phyloP scores from a whole-genome alignment of 2,329 filamentous ascomycete genomes.

The Neopestalotiopsis clavispora region DNA sequence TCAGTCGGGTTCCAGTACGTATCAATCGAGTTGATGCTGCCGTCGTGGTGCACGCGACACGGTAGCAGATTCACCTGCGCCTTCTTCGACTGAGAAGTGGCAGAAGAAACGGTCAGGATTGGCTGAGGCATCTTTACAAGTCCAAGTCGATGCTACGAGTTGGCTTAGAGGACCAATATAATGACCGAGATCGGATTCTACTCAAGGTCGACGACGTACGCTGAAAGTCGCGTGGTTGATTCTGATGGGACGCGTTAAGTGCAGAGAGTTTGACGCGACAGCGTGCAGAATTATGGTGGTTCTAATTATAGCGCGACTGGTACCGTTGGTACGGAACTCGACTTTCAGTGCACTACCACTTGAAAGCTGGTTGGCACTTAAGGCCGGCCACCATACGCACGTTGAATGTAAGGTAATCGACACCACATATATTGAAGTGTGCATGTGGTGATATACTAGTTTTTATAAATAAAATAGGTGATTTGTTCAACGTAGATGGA shows the following conservation, averaged over 20 bases:
- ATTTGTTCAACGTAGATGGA: no score
- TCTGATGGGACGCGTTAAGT: constrained; percentile 7
- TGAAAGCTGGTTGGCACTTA: no score
- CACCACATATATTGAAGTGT: no score
- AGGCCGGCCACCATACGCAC: no score
- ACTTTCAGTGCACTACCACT: background rate
- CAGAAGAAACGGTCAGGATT: constrained; percentile 29
- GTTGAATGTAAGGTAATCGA: no score
- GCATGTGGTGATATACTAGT: no score
- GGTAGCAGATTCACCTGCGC: constrained; percentile 68
- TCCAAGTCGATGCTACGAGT: background rate
- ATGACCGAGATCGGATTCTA: no score
- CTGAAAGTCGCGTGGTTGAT: background rate
- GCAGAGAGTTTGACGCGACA: background rate
- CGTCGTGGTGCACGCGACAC: constrained; percentile 80
- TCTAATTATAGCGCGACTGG: background rate
- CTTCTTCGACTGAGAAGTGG: constrained; percentile 23
- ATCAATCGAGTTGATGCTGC: constrained; percentile 65
- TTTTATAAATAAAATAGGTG: no score
- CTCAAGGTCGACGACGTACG: no score
- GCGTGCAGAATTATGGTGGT: background rate
- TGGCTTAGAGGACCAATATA: background rate
- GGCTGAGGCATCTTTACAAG: constrained; percentile 32
- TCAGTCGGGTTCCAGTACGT: constrained; percentile 73
- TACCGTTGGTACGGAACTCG: background rate